Percentiles rank a stretch among this genome's conserved stretches.
Conservation (phyloP, 73 alveolate species). For the Paramecium primaurelia region DNA sequence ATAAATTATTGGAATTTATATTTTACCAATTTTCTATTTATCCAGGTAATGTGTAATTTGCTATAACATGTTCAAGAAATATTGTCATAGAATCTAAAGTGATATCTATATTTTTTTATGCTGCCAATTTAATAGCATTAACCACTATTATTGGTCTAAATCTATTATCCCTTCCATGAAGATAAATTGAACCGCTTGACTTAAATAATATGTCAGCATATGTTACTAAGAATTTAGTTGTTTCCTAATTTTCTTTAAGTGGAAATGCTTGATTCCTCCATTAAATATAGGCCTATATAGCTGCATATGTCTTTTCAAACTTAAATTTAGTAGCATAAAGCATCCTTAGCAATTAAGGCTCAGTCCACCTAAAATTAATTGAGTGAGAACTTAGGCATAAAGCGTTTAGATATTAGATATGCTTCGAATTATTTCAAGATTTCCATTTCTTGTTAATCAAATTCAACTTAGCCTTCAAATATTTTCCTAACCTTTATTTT, state of each 20-base stretch:
- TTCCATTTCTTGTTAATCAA: neutral
- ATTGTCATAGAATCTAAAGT: constrained; percentile 24
- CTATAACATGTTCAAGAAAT: constrained; percentile 38
- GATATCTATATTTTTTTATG: neutral
- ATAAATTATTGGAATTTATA: neutral
- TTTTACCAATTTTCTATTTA: constrained; percentile 34
- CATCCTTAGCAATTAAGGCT: constrained; percentile 13
- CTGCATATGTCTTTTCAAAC: neutral
- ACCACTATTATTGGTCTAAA: constrained; percentile 64
- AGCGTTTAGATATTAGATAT: neutral
- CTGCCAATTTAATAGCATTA: constrained; percentile 55
- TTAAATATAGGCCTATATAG: neutral
- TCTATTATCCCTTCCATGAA: constrained; percentile 70
- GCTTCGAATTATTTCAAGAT: neutral
- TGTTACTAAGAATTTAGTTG: neutral
- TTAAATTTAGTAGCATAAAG: constrained; percentile 38
- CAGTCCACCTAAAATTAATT: constrained; percentile 20
- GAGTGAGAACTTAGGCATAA: neutral
- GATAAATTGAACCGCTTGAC: constrained; percentile 62
- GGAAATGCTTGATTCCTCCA: constrained; percentile 18
- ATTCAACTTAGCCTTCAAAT: constrained; percentile 41
- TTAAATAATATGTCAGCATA: neutral
- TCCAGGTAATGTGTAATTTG: constrained; percentile 59
- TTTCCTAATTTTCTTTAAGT: neutral
- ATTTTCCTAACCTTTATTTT: neutral